phyloP scores from a whole-genome alignment of 495 filamentous ascomycete genomes.

The Talaromyces liani region DNA sequence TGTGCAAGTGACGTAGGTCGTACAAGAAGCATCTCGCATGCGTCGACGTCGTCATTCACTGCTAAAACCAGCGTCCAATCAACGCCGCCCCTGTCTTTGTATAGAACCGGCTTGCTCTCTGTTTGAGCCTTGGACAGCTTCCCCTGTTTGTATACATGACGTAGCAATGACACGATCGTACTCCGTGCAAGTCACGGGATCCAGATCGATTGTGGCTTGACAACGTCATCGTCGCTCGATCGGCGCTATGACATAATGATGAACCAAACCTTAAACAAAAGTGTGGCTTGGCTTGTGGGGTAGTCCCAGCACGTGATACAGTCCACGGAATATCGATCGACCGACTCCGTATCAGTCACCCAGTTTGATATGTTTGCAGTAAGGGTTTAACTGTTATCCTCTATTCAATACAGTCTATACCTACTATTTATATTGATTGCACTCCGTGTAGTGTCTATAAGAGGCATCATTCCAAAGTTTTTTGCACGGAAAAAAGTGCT shows the following conservation, averaged over 20 bases:
- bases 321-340: background rate
- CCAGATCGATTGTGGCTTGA: background rate
- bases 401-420: no score
- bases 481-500: no score
- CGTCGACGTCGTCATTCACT: background rate
- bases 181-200: background rate
- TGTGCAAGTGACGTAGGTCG: conserved; percentile 1
- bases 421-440: no score
- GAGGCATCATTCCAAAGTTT: no score
- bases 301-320: background rate
- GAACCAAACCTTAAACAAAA: background rate
- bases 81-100: background rate
- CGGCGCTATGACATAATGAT: background rate
- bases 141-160: conserved; percentile 1
- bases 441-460: no score
- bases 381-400: no score
- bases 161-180: background rate
- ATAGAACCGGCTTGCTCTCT: background rate
- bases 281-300: background rate
- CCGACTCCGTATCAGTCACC: background rate
- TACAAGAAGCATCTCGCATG: background rate
- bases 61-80: background rate
- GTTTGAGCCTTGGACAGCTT: background rate
- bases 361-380: background rate
- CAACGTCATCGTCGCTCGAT: background rate